Conservation (phyloP, 257 asterid species). For the Solanum bulbocastanum region DNA sequence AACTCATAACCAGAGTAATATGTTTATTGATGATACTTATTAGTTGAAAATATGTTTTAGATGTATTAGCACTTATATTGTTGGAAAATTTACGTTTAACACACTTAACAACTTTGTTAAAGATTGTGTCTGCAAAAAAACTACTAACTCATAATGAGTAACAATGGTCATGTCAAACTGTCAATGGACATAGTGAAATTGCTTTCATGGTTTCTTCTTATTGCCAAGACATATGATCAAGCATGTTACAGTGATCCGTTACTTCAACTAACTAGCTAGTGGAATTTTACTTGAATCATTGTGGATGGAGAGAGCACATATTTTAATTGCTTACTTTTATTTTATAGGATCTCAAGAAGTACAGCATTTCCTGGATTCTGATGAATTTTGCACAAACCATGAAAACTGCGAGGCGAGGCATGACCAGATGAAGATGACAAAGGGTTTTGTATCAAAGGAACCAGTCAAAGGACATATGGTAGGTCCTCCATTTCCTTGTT, state of each 20-base stretch:
- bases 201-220: background rate
- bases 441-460: constrained; percentile 84
- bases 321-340: background rate
- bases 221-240: background rate
- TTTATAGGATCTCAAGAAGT: constrained; percentile 75
- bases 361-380: constrained; percentile 42
- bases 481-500: constrained; percentile 15
- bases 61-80: background rate
- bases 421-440: constrained; percentile 63
- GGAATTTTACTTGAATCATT: background rate
- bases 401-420: constrained; percentile 75
- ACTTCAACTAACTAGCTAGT: background rate
- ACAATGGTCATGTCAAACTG: background rate
- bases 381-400: constrained; percentile 65
- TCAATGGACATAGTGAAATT: background rate
- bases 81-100: background rate
- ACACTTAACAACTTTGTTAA: background rate
- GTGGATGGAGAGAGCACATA: background rate
- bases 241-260: background rate
- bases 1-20: background rate
- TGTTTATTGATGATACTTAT: background rate
- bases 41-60: background rate
- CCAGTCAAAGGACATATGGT: constrained; percentile 89
- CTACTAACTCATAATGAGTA: background rate
- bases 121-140: background rate